A percentile compares a stretch with the other conserved stretches of the same genome.
phyloP scores from a whole-genome alignment of 2,329 filamentous ascomycete genomes.

The Colletotrichum noveboracense region DNA sequence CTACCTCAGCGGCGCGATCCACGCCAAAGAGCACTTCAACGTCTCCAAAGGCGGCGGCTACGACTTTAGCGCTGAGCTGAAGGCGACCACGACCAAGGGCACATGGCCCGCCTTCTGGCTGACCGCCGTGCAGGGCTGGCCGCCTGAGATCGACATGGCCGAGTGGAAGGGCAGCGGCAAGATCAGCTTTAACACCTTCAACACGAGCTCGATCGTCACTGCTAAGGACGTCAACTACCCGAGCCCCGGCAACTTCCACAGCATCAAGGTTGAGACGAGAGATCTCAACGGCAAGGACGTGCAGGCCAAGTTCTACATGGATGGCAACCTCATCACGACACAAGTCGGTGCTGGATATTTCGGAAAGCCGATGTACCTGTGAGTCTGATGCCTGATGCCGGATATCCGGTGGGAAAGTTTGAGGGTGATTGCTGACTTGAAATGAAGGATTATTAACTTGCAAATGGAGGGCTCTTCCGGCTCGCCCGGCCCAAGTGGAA shows the following conservation, averaged over 20 bases:
- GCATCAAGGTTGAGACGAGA: conserved; percentile 53
- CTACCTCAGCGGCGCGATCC: conserved; percentile 55
- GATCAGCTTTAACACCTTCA: conserved; percentile 62
- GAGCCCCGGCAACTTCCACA: conserved; percentile 51
- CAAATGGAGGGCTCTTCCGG: conserved; percentile 53
- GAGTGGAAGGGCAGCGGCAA: conserved; percentile 66
- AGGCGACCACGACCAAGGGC: conserved; percentile 43
- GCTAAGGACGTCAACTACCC: conserved; percentile 54
- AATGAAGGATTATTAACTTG: conserved; percentile 44
- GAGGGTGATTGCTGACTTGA: neutral
- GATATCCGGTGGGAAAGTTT: neutral
- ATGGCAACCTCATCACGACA: conserved; percentile 51
- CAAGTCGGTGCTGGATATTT: conserved; percentile 56
- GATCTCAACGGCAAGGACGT: conserved; percentile 58
- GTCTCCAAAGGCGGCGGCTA: conserved; percentile 42
- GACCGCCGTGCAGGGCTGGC: conserved; percentile 59
- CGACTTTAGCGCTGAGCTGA: conserved; percentile 46
- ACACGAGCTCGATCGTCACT: conserved; percentile 50
- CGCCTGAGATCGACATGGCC: conserved; percentile 64
- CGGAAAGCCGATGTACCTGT: conserved; percentile 51
- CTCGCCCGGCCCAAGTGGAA: conserved; percentile 38
- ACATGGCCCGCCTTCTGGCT: conserved; percentile 67
- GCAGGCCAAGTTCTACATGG: conserved; percentile 59
- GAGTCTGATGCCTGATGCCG: conserved; percentile 21
- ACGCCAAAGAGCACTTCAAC: conserved; percentile 44